Conservation (phyloP, 2,329 filamentous ascomycete species). For the Pleomassaria siparia region DNA sequence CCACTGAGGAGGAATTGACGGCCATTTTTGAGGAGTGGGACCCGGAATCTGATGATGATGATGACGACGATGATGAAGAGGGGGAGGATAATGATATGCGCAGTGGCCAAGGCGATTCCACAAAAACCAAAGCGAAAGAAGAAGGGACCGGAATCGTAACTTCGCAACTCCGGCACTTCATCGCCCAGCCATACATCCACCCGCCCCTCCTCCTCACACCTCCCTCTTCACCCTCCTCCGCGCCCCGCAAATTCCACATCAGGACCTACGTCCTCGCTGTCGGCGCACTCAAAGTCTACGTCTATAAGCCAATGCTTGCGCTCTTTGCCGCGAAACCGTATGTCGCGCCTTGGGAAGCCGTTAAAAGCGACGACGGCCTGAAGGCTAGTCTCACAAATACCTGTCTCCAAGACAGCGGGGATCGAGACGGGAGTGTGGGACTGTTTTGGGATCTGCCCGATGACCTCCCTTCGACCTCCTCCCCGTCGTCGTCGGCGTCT, state of each 20-base stretch:
- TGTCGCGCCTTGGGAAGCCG: constrained; percentile 57
- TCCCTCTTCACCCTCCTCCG: constrained; percentile 10
- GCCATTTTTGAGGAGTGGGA: constrained; percentile 93
- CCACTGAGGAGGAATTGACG: constrained; percentile 79
- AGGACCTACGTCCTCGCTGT: constrained; percentile 84
- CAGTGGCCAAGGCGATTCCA: constrained; percentile 37
- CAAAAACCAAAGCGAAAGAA: constrained; percentile 38
- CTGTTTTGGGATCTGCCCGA: constrained; percentile 71
- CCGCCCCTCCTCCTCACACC: constrained; percentile 73
- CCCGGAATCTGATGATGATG: constrained; percentile 66
- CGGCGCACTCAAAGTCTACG: constrained; percentile 77
- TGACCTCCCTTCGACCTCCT: constrained; percentile 1
- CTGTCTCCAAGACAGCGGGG: constrained; percentile 70
- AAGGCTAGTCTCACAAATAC: constrained; percentile 90
- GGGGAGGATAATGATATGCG: constrained; percentile 38
- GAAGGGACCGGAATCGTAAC: constrained; percentile 66
- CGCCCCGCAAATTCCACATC: constrained; percentile 86
- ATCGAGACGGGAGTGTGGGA: constrained; percentile 66
- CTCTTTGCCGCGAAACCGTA: constrained; percentile 83
- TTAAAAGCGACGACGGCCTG: constrained; percentile 50
- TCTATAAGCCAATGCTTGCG: constrained; percentile 89
- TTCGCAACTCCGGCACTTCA: constrained; percentile 91
- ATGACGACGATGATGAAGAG: constrained; percentile 61
- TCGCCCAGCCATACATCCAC: constrained; percentile 93
- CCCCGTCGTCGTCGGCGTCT: constrained; percentile 16